A percentile compares a stretch with the other conserved stretches of the same genome.
phyloP scores from a whole-genome alignment of 2,329 filamentous ascomycete genomes.

The Seiridium cupressi region DNA sequence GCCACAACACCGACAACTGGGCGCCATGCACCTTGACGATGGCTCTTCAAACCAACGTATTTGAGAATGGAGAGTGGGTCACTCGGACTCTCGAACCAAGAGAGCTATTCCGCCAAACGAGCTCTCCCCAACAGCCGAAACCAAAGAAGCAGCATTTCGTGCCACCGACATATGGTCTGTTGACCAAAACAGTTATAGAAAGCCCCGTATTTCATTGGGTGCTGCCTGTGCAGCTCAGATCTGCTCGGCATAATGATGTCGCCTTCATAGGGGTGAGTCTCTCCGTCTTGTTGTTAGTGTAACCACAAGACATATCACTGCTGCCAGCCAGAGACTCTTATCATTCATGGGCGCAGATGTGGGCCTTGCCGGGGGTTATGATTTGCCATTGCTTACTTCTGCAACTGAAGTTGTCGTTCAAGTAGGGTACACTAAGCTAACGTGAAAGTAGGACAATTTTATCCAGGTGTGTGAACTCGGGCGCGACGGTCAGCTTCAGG shows the following conservation, averaged over 20 bases:
- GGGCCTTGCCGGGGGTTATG: not conserved
- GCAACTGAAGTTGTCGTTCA: not conserved
- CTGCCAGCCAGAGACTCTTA: not conserved
- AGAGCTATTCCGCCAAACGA: slow-evolving; percentile 24
- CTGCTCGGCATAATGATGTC: slow-evolving; percentile 71
- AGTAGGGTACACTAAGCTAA: slow-evolving; percentile 13
- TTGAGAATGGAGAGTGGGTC: slow-evolving; percentile 56
- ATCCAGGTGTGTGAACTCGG: slow-evolving; percentile 78
- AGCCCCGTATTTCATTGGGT: slow-evolving; percentile 77
- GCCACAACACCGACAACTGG: not conserved
- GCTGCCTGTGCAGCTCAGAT: slow-evolving; percentile 75
- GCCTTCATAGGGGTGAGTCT: slow-evolving; percentile 75
- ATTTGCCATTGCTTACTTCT: not conserved
- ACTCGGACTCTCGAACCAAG: slow-evolving; percentile 47
- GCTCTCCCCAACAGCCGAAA: slow-evolving; percentile 33
- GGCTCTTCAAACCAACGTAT: slow-evolving; percentile 54
- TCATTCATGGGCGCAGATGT: no score
- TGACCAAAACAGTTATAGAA: slow-evolving; percentile 75
- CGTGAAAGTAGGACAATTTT: slow-evolving; percentile 60
- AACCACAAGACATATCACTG: not conserved
- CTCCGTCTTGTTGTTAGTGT: not conserved
- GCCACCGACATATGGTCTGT: slow-evolving; percentile 63
- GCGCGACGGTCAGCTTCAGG: slow-evolving; percentile 67
- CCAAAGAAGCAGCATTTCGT: slow-evolving; percentile 25
- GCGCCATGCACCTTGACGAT: slow-evolving; percentile 23